These are phyloP conservation scores for Phytophthora ramorum DNA, from an alignment of 352 stramenopile species.

Conservation along the genomic window DNA sequence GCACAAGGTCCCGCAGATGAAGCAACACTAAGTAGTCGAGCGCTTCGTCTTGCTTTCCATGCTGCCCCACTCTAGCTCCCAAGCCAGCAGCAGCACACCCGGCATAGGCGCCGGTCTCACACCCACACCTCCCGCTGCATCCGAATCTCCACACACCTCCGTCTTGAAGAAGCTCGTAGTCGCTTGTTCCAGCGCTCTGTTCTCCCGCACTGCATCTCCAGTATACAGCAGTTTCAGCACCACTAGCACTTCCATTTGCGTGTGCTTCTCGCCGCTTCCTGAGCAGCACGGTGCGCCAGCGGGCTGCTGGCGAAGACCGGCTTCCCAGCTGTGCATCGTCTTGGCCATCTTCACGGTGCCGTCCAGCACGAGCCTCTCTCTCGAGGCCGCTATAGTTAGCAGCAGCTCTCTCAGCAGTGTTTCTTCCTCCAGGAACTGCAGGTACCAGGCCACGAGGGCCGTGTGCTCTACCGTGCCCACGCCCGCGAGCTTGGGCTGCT, in stretches of 20 bases:
- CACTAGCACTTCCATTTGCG: constrained; percentile 44
- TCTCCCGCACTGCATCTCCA: constrained; percentile 20
- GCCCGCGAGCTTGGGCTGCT: constrained; percentile 43
- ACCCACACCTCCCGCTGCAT: constrained; percentile 13
- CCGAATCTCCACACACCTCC: constrained; percentile 18
- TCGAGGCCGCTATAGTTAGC: constrained; percentile 51
- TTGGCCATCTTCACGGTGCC: constrained; percentile 48
- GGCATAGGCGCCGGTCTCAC: constrained; percentile 30
- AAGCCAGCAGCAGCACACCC: constrained; percentile 62
- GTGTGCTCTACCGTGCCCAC: constrained; percentile 32
- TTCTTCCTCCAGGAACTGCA: constrained; percentile 68
- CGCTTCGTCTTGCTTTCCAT: constrained; percentile 36
- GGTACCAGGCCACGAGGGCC: constrained; percentile 55
- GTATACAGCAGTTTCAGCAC: constrained; percentile 44
- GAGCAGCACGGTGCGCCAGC: constrained; percentile 22
- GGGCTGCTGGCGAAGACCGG: constrained; percentile 35
- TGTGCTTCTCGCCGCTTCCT: constrained; percentile 27
- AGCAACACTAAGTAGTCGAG: constrained; percentile 62
- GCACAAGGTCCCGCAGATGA: constrained; percentile 57
- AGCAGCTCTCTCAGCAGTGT: constrained; percentile 62
- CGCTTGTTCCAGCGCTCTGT: constrained; percentile 17
- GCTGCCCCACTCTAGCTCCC: constrained; percentile 41
- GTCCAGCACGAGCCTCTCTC: constrained; percentile 43
- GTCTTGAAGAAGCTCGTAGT: constrained; percentile 45
- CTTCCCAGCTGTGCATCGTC: constrained; percentile 46